Conservation (phyloP, 345 rosid species). For the Populus nigra region DNA sequence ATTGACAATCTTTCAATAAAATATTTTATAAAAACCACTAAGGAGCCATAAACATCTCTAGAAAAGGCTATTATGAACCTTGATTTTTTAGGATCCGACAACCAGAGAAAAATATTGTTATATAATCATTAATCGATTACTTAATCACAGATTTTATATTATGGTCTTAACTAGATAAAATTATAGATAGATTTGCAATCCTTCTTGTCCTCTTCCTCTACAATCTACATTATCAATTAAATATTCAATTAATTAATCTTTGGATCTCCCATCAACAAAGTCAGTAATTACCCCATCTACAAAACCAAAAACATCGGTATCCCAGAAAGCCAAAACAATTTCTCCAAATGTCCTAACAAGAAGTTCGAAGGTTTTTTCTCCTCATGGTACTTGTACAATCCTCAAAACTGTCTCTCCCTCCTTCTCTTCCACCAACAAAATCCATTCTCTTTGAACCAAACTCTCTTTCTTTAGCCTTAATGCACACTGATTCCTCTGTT, state of each 20-base stretch:
- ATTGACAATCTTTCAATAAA: too few species aligned
- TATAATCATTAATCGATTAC: not conserved
- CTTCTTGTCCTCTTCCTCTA: too few species aligned
- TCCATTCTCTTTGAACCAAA: constrained; percentile 62
- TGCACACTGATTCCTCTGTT: constrained; percentile 60
- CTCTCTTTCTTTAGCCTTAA: constrained; percentile 65
- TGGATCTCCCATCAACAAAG: not conserved
- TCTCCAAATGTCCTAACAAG: constrained; percentile 14
- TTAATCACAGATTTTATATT: too few species aligned
- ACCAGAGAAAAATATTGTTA: too few species aligned
- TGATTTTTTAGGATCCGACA: too few species aligned
- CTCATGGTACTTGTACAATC: constrained; percentile 49
- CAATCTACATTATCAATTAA: not conserved
- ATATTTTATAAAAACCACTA: too few species aligned
- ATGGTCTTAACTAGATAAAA: too few species aligned
- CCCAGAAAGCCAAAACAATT: not conserved
- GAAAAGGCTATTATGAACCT: too few species aligned
- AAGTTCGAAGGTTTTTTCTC: not conserved
- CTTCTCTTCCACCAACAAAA: constrained; percentile 33
- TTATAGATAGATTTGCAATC: not conserved
- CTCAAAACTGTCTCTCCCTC: constrained; percentile 44
- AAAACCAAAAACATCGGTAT: not conserved
- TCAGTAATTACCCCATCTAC: not conserved
- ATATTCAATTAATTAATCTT: not conserved
- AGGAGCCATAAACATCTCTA: too few species aligned